These are phyloP conservation scores for Colletotrichum theobromicola DNA, from an alignment of 2,329 filamentous ascomycete genomes.

Conservation along the genomic window DNA sequence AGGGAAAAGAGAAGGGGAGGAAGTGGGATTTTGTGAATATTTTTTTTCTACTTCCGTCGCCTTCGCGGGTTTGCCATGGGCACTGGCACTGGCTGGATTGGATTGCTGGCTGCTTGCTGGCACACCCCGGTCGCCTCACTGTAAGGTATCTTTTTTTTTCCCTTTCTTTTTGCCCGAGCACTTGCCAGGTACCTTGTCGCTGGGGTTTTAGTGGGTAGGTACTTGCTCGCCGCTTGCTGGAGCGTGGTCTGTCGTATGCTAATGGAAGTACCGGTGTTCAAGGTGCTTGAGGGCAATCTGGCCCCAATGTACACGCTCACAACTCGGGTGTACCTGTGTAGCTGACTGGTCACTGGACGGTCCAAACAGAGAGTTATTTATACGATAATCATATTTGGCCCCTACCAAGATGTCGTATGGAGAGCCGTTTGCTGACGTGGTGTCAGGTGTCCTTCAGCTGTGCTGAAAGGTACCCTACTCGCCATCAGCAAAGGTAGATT, in stretches of 20 bases:
- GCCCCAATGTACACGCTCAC: not conserved
- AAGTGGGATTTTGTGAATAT: slow-evolving; percentile 22
- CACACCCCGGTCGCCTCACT: slow-evolving; percentile 2
- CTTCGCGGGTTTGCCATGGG: slow-evolving; percentile 16
- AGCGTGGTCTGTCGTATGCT: not conserved
- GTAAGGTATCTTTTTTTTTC: not conserved
- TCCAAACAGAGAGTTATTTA: not conserved
- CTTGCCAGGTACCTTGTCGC: not conserved
- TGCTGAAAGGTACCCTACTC: not conserved
- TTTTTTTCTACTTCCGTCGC: slow-evolving; percentile 17
- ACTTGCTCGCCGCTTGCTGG: too few species aligned
- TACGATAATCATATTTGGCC: not conserved
- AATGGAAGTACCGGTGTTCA: not conserved
- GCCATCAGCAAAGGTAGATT: not conserved
- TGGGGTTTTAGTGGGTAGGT: not conserved
- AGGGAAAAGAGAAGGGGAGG: slow-evolving; percentile 17
- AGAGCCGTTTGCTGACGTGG: not conserved
- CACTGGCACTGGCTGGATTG: not conserved
- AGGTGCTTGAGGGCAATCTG: not conserved
- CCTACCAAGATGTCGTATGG: not conserved
- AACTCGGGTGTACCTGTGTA: not conserved
- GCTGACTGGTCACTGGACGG: not conserved
- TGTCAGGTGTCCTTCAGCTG: not conserved
- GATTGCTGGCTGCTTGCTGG: not conserved
- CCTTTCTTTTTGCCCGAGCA: slow-evolving; percentile 4